phyloP scores from a whole-genome alignment of 805 yeast species.

The Starmerella roubikii region DNA sequence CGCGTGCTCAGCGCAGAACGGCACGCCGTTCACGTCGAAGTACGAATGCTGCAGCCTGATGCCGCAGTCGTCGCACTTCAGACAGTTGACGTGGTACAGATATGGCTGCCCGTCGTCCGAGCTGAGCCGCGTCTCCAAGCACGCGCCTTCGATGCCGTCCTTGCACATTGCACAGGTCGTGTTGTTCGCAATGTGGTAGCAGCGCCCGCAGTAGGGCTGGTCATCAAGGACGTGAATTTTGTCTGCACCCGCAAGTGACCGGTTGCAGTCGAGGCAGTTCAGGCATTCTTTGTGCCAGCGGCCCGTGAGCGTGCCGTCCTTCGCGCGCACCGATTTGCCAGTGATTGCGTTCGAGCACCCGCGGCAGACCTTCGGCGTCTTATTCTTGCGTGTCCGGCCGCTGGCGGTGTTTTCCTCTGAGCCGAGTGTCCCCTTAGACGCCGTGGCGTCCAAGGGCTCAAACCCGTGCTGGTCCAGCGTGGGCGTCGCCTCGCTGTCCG shows the following conservation, averaged over 20 bases:
- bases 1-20: constrained; percentile 29
- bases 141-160: constrained; percentile 75
- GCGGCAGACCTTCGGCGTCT: constrained; percentile 38
- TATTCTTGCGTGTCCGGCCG: neutral
- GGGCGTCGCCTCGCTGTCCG: neutral
- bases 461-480: constrained; percentile 1
- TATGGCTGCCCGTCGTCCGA: constrained; percentile 36
- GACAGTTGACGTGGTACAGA: constrained; percentile 64
- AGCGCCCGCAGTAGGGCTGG: constrained; percentile 66
- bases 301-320: constrained; percentile 49
- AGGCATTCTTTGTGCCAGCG: constrained; percentile 92
- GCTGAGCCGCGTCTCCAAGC: constrained; percentile 46
- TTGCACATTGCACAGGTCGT: constrained; percentile 62
- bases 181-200: constrained; percentile 61
- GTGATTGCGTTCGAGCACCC: constrained; percentile 44
- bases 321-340: constrained; percentile 67
- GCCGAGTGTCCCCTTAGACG: neutral
- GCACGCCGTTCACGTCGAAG: constrained; percentile 25
- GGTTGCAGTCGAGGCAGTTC: constrained; percentile 50
- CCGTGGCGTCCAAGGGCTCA: neutral
- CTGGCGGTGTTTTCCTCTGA: neutral
- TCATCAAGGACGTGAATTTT: constrained; percentile 58
- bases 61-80: constrained; percentile 51
- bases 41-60: constrained; percentile 23
- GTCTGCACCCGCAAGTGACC: constrained; percentile 18